These are phyloP conservation scores for Aspergillus spinulosporus DNA, from an alignment of 2,329 filamentous ascomycete genomes.

Conservation along the genomic window DNA sequence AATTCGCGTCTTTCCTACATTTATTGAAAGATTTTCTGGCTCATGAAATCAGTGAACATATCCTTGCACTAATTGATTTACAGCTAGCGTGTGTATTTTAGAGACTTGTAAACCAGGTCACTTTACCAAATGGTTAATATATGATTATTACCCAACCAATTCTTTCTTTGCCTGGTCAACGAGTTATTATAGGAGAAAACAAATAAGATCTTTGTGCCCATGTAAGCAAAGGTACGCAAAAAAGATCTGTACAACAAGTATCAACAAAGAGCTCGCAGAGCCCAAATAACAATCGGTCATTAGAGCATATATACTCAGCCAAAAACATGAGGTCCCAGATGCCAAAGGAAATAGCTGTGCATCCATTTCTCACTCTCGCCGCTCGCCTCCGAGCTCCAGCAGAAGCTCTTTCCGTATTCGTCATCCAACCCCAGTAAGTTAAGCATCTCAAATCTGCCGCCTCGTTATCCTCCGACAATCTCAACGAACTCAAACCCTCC, in stretches of 20 bases:
- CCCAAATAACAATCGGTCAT: constrained; percentile 1
- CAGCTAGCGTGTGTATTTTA: constrained; percentile 13
- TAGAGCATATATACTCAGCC: constrained; percentile 1
- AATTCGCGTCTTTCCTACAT: background rate
- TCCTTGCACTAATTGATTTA: background rate
- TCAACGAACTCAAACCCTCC: background rate
- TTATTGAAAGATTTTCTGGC: background rate
- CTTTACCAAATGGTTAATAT: background rate
- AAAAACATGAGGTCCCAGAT: background rate
- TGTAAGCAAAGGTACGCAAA: background rate
- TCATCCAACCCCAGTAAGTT: background rate
- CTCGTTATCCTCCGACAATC: background rate
- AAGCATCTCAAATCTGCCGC: background rate
- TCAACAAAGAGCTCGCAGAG: background rate
- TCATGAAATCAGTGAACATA: background rate
- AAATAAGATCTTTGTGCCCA: background rate
- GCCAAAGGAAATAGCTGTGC: background rate
- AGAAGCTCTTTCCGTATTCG: too few relatives aligned
- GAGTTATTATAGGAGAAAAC: background rate
- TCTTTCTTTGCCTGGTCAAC: background rate
- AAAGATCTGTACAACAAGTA: constrained; percentile 1
- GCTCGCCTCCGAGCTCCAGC: too few relatives aligned
- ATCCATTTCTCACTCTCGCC: background rate
- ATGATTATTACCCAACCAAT: background rate
- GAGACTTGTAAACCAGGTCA: background rate